phyloP scores from a whole-genome alignment of 2,329 filamentous ascomycete genomes.

The Amylocarpus encephaloides region DNA sequence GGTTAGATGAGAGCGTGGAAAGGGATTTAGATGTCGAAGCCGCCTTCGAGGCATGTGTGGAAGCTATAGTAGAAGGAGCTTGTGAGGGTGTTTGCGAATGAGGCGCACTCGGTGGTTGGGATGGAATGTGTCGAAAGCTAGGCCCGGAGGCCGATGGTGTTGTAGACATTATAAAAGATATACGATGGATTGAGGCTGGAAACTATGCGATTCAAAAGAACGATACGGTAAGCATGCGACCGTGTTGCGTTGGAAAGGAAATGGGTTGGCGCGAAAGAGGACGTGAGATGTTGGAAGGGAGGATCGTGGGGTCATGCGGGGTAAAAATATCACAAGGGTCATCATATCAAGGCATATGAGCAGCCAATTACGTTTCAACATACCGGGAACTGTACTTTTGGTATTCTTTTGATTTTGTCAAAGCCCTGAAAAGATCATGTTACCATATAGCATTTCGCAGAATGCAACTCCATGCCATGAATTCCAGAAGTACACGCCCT shows the following conservation, averaged over 20 bases:
- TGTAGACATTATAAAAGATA: background rate
- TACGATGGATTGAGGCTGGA: background rate
- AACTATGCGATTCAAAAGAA: background rate
- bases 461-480: slow-evolving; percentile 30
- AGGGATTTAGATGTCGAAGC: slow-evolving; percentile 1
- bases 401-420: slow-evolving; percentile 28
- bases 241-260: background rate
- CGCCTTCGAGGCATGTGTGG: background rate
- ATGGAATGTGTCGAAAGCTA: background rate
- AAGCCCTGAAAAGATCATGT: slow-evolving; percentile 19
- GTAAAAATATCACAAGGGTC: slow-evolving; percentile 9
- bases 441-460: slow-evolving; percentile 18
- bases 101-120: background rate
- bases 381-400: slow-evolving; percentile 12
- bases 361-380: background rate
- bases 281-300: background rate
- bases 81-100: slow-evolving; percentile 1
- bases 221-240: background rate
- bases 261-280: background rate
- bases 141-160: slow-evolving; percentile 8
- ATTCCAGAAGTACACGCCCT: slow-evolving; percentile 29
- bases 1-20: background rate
- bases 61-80: background rate
- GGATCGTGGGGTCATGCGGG: slow-evolving; percentile 17
- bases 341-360: background rate